A percentile compares a stretch with the other conserved stretches of the same genome.
phyloP scores from a whole-genome alignment of 768 basidiomycete genomes.

The Collybiopsis luxurians region DNA sequence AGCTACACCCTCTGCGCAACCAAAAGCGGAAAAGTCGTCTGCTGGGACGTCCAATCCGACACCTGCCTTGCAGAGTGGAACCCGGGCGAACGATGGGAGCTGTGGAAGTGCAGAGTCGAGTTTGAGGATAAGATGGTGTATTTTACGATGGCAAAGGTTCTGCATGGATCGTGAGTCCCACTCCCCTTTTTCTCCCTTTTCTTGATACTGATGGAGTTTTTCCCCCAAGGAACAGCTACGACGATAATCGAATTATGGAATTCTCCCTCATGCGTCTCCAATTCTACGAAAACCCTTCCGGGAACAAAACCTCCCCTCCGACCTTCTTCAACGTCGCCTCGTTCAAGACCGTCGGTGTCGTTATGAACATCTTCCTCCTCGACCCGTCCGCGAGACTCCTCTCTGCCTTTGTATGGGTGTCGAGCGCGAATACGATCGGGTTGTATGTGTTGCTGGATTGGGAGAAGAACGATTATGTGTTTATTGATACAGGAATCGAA shows the following conservation, averaged over 20 bases:
- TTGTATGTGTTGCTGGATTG: conserved; percentile 67
- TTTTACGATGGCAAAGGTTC: conserved; percentile 71
- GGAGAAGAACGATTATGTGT: conserved; percentile 63
- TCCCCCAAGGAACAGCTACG: conserved; percentile 35
- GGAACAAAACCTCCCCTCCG: conserved; percentile 30
- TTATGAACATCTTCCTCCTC: conserved; percentile 77
- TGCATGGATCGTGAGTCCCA: conserved; percentile 44
- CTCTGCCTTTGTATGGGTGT: conserved; percentile 70
- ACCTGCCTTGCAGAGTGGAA: conserved; percentile 67
- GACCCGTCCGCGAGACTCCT: conserved; percentile 60
- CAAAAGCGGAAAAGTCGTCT: conserved; percentile 72
- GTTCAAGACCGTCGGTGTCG: conserved; percentile 63
- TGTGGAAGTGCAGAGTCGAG: conserved; percentile 79
- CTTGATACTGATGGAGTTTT: neutral
- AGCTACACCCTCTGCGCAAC: conserved; percentile 77
- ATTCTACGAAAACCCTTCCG: conserved; percentile 51
- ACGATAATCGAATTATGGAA: conserved; percentile 65
- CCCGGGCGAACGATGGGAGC: conserved; percentile 59
- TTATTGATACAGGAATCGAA: conserved; percentile 70
- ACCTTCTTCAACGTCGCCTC: conserved; percentile 57
- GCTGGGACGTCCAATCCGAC: conserved; percentile 70
- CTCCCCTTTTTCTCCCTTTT: neutral
- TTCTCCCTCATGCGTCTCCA: conserved; percentile 69
- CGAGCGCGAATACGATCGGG: conserved; percentile 51
- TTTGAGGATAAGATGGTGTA: conserved; percentile 70